Percentiles rank a stretch among this genome's conserved stretches.
phyloP scores from a whole-genome alignment of 1,139 yeast species.

The Protomyces lactucae-debilis region DNA sequence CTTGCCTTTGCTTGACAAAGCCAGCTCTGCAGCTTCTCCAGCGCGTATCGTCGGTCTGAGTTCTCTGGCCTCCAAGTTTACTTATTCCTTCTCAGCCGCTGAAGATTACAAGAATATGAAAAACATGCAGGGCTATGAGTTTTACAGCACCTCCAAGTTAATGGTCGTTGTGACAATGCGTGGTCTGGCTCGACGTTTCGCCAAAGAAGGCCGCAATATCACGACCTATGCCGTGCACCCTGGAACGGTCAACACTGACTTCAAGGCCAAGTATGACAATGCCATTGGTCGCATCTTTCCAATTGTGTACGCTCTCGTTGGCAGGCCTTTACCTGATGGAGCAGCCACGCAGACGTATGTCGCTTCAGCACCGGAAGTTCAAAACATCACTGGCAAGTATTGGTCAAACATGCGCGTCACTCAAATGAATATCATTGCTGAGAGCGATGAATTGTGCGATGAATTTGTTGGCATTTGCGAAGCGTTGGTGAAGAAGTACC shows the following conservation, averaged over 20 bases:
- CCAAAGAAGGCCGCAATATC: neutral
- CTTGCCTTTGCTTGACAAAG: slow-evolving; percentile 48
- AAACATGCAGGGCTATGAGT: neutral
- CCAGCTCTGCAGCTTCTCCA: slow-evolving; percentile 34
- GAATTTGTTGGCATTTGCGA: slow-evolving; percentile 15
- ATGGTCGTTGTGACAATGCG: slow-evolving; percentile 9
- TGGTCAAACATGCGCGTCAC: slow-evolving; percentile 18
- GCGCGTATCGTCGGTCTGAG: slow-evolving; percentile 11
- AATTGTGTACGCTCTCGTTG: slow-evolving; percentile 67
- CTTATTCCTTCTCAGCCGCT: slow-evolving; percentile 8
- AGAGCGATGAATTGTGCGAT: slow-evolving; percentile 7
- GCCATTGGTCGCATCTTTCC: slow-evolving; percentile 47
- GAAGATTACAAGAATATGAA: slow-evolving; percentile 4
- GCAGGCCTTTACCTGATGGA: slow-evolving; percentile 47
- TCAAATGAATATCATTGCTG: slow-evolving; percentile 1
- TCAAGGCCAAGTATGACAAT: neutral
- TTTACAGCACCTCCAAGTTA: slow-evolving; percentile 11
- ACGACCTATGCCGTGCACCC: slow-evolving; percentile 7
- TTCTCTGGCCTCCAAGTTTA: slow-evolving; percentile 16
- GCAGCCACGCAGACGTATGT: slow-evolving; percentile 22
- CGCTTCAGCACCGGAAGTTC: slow-evolving; percentile 11
- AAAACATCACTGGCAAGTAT: slow-evolving; percentile 6
- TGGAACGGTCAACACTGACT: slow-evolving; percentile 16
- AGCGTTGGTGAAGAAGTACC: slow-evolving; percentile 19
- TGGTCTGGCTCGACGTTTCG: neutral